These are phyloP conservation scores for Alloteropsis semialata DNA, from an alignment of 176 grass and related monocot species.

Conservation along the genomic window DNA sequence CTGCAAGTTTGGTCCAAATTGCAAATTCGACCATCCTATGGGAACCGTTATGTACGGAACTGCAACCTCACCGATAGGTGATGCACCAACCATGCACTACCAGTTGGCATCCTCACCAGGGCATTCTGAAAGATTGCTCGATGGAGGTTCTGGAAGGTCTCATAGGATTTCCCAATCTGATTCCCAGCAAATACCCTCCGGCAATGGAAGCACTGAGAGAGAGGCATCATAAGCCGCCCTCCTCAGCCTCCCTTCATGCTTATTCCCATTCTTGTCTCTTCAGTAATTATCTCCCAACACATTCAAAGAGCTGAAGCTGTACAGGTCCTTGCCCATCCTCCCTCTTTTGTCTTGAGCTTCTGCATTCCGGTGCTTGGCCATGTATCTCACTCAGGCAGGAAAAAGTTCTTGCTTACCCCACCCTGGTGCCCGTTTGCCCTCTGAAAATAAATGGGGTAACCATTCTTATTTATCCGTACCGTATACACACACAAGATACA, in stretches of 20 bases:
- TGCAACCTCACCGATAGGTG: slow-evolving; percentile 46
- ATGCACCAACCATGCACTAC: slow-evolving; percentile 35
- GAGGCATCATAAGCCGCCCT: slow-evolving; percentile 54
- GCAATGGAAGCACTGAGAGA: slow-evolving; percentile 61
- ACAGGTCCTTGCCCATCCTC: slow-evolving; percentile 28
- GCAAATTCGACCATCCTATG: slow-evolving; percentile 93
- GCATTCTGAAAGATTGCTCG: slow-evolving; percentile 34
- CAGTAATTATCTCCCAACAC: slow-evolving; percentile 40
- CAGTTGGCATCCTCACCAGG: slow-evolving; percentile 36
- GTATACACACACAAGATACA: slow-evolving; percentile 31
- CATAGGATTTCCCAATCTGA: slow-evolving; percentile 43
- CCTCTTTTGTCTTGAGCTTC: slow-evolving; percentile 23
- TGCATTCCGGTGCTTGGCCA: slow-evolving; percentile 37
- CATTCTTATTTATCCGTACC: slow-evolving; percentile 33
- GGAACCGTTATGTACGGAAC: slow-evolving; percentile 54
- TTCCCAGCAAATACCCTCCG: slow-evolving; percentile 50
- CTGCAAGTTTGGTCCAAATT: slow-evolving; percentile 90
- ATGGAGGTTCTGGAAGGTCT: slow-evolving; percentile 30
- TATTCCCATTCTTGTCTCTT: slow-evolving; percentile 29
- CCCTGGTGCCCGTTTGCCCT: slow-evolving; percentile 43
- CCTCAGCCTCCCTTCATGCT: slow-evolving; percentile 30
- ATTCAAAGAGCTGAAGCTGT: slow-evolving; percentile 47
- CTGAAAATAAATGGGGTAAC: slow-evolving; percentile 51
- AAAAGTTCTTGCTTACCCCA: slow-evolving; percentile 49
- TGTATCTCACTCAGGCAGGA: slow-evolving; percentile 46